These are phyloP conservation scores for Plantago elongata DNA, from an alignment of 257 asterid genomes.

Conservation along the genomic window DNA sequence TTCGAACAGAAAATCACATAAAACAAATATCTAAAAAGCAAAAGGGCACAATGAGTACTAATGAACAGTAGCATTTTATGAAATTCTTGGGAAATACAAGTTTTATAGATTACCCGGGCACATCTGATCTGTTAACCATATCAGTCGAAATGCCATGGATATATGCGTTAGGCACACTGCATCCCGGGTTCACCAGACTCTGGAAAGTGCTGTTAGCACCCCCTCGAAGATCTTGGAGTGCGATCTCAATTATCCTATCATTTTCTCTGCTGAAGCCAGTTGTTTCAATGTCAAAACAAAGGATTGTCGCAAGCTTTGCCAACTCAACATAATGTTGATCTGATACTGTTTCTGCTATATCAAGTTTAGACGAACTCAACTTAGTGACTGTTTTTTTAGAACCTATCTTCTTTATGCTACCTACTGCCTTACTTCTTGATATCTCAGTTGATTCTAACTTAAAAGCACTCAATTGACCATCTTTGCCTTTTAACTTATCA, in stretches of 20 bases:
- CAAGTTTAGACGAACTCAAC: conserved; percentile 24
- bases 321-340: conserved; percentile 43
- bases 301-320: conserved; percentile 51
- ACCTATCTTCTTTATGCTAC: conserved; percentile 26
- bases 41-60: not conserved
- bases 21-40: too few species aligned
- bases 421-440: conserved; percentile 29
- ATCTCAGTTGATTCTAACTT: conserved; percentile 30
- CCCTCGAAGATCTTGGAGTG: conserved; percentile 83
- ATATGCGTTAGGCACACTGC: conserved; percentile 46
- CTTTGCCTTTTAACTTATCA: conserved; percentile 30
- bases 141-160: conserved; percentile 61
- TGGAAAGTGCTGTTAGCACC: conserved; percentile 83
- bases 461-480: conserved; percentile 20
- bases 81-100: not conserved
- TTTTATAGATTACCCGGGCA: conserved; percentile 55
- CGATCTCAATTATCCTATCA: conserved; percentile 75
- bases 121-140: conserved; percentile 62
- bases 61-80: not conserved
- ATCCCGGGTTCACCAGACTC: conserved; percentile 76
- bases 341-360: conserved; percentile 33
- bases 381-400: conserved; percentile 27
- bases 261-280: conserved; percentile 62
- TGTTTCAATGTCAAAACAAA: conserved; percentile 83
- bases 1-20: too few species aligned